Evolutionary conservation across 306 rosid genomes (phyloP), one percentile per base, ranked within the genome.

Genomic region (Acacia crassicarpa): DNA sequence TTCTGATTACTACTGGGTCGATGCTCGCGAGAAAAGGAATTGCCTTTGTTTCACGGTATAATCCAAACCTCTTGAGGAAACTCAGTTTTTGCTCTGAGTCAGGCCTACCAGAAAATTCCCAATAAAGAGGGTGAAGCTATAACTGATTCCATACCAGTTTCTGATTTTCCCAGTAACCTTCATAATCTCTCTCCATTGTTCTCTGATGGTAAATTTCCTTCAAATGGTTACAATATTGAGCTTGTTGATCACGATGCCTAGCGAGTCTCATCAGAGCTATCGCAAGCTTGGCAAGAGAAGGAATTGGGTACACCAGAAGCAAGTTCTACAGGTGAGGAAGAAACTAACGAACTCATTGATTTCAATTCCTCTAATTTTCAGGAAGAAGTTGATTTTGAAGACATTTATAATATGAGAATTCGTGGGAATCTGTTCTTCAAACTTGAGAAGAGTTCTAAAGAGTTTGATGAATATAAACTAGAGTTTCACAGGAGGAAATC

Each of bases 391-490:
- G 96, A 91, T 85, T 88, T 89, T 69, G 98, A 95, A 54, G 91
- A 92, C 81, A 80, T 93, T 63, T 97, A 95, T 70, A 88, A 85
- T 43, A 85, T 93, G 94, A 92, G 97, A 82, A 68, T 93, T 62
- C 92, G 82, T 0, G 96, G 96, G 8, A 89, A 68, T 78, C 89
- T 93, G 30, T 92, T 93, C 68, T 95, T 78, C 73, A 93, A 93
- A 86, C 92, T 95, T 27, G 96, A 95, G 63, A 89, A 88, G 2
- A 87, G 89, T 77, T 92, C 98, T 78, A 91, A 89, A 80, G 97
- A 95, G 88, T 95, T 79, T 83, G 97, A 95, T 82, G 99, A 95
- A 87, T 92, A 91, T 77, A 92, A 75, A 68, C 80, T 86, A 4
- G 96, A 95, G 17, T 93, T 95, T 81, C 97, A 89, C 75, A 49